phyloP scores from a whole-genome alignment of 306 rosid species.

The Prunus salicina region DNA sequence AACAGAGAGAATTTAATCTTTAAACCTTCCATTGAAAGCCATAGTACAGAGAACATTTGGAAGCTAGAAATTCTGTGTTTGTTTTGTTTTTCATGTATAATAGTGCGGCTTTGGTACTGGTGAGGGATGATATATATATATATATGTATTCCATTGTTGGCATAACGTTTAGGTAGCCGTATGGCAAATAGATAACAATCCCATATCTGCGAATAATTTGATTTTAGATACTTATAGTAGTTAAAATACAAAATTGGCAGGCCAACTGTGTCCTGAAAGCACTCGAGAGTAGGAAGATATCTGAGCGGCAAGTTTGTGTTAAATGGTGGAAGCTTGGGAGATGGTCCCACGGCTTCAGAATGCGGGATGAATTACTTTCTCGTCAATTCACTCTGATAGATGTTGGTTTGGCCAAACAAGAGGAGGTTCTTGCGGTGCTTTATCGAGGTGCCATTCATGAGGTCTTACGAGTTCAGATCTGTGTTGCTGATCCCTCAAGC shows the following conservation, averaged over 20 bases:
- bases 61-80: background rate
- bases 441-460: constrained; percentile 75
- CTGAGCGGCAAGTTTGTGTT: constrained; percentile 51
- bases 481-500: constrained; percentile 29
- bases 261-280: constrained; percentile 40
- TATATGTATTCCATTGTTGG: background rate
- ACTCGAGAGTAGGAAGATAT: constrained; percentile 40
- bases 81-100: background rate
- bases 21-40: too few relatives aligned
- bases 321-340: constrained; percentile 98
- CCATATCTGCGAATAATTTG: background rate
- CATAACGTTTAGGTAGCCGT: background rate
- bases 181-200: background rate
- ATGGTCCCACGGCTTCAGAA: constrained; percentile 72
- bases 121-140: too few relatives aligned
- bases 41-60: background rate
- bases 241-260: constrained; percentile 35
- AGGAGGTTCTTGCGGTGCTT: constrained; percentile 62
- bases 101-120: too few relatives aligned
- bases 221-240: background rate
- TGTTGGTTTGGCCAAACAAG: constrained; percentile 37
- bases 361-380: constrained; percentile 60
- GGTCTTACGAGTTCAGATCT: constrained; percentile 72
- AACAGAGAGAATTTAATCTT: too few relatives aligned
- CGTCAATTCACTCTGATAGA: constrained; percentile 49